A percentile compares a stretch with the other conserved stretches of the same genome.
Conservation (phyloP, 805 yeast species). For the Candida nonsorbophila region DNA sequence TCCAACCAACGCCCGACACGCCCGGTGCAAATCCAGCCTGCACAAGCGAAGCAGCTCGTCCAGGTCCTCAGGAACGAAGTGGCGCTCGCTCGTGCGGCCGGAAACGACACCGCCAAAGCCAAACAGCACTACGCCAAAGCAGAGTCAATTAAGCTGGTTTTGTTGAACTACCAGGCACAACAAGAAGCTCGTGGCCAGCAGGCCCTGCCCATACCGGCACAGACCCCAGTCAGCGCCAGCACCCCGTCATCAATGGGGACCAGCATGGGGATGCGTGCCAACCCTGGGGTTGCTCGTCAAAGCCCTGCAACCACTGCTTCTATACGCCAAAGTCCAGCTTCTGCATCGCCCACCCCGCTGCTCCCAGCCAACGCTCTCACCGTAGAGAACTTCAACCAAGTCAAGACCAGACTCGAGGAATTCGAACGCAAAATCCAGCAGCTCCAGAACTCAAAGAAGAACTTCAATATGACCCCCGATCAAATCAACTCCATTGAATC, state of each 20-base stretch:
- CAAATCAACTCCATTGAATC: conserved; percentile 39
- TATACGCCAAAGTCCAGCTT: conserved; percentile 1
- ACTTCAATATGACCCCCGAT: conserved; percentile 40
- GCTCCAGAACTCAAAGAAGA: conserved; percentile 44
- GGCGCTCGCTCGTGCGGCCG: conserved; percentile 58
- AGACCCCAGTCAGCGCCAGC: conserved; percentile 15
- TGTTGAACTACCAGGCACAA: conserved; percentile 51
- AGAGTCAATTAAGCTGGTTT: conserved; percentile 55
- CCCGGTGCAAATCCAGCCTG: conserved; percentile 34
- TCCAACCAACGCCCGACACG: no score
- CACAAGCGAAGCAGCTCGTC: conserved; percentile 54
- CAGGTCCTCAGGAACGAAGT: conserved; percentile 55
- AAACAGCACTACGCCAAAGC: conserved; percentile 60
- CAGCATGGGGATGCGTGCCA: background rate
- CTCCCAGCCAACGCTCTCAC: conserved; percentile 20
- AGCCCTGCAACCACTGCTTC: background rate
- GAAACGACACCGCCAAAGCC: conserved; percentile 55
- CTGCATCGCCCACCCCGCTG: conserved; percentile 6
- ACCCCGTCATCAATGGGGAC: conserved; percentile 5
- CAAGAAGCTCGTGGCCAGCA: conserved; percentile 15
- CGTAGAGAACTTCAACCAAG: conserved; percentile 35
- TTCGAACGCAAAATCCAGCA: conserved; percentile 45
- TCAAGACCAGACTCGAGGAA: conserved; percentile 43
- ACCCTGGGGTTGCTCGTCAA: conserved; percentile 1
- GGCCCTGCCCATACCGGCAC: background rate